A percentile compares a stretch with the other conserved stretches of the same genome.
These are phyloP conservation scores for Acorus calamus DNA, from an alignment of 106 monocot genomes.

Conservation along the genomic window DNA sequence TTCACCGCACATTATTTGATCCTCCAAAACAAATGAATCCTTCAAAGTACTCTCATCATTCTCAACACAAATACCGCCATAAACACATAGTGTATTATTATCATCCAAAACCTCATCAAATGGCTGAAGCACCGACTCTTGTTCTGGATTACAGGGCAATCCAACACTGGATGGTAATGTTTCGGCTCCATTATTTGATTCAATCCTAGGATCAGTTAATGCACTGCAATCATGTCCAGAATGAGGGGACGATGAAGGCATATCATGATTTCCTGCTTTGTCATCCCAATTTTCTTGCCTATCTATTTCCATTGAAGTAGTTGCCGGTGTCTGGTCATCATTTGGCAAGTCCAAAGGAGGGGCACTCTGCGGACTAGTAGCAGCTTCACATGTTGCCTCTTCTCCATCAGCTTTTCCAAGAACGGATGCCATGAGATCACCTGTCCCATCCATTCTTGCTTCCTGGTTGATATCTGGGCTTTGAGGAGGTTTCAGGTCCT, in stretches of 20 bases:
- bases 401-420: conserved; percentile 13
- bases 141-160: conserved; percentile 2
- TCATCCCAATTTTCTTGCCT: not conserved
- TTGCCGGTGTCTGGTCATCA: not conserved
- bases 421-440: conserved; percentile 1
- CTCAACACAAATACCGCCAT: conserved; percentile 1
- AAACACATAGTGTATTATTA: not conserved
- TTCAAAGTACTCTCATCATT: not conserved
- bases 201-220: not conserved
- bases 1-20: not conserved
- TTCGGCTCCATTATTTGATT: not conserved
- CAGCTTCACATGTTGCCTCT: conserved; percentile 6
- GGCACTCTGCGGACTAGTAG: too few relatives aligned
- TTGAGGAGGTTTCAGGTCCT: conserved; percentile 10
- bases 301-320: conserved; percentile 1
- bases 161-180: conserved; percentile 2
- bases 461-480: conserved; percentile 12
- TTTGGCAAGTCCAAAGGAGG: not conserved
- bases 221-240: conserved; percentile 6
- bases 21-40: not conserved
- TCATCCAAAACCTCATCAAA: conserved; percentile 9
- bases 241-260: not conserved
- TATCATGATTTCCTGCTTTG: not conserved
- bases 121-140: conserved; percentile 3
- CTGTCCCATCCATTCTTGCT: conserved; percentile 7